Conservation (phyloP, 2,329 filamentous ascomycete genomes). For the Stagonosporopsis chrysanthemi region DNA sequence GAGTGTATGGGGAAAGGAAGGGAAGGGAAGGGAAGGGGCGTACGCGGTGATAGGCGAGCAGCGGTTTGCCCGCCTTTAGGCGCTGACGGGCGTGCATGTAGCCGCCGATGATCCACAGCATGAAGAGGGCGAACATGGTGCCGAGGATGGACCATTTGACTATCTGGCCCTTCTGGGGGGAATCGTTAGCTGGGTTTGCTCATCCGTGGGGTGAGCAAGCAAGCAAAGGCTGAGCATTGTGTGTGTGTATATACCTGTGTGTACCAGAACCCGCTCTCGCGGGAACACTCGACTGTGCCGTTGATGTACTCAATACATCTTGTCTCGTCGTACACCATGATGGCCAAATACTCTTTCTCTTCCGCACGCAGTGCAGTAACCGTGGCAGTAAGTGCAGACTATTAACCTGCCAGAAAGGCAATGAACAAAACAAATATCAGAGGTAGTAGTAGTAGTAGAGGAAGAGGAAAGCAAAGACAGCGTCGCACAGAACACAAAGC, state of each 20-base stretch:
- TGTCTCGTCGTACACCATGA: constrained; percentile 26
- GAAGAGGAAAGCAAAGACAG: too few relatives aligned
- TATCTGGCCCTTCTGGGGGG: constrained; percentile 64
- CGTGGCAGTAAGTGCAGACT: too few relatives aligned
- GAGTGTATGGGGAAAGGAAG: too few relatives aligned
- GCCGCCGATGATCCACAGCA: constrained; percentile 70
- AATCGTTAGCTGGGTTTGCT: too few relatives aligned
- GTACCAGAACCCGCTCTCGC: constrained; percentile 46
- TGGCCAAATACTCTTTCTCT: too few relatives aligned
- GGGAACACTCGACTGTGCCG: constrained; percentile 38
- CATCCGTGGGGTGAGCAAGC: too few relatives aligned
- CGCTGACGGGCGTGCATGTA: constrained; percentile 74
- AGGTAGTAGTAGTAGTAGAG: too few relatives aligned
- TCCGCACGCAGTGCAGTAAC: too few relatives aligned
- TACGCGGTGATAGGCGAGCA: constrained; percentile 72
- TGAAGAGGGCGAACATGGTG: constrained; percentile 64
- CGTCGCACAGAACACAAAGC: too few relatives aligned
- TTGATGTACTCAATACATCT: constrained; percentile 35
- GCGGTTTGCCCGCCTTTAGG: constrained; percentile 69
- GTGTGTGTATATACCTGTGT: constrained; percentile 32
- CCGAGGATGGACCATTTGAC: constrained; percentile 77
- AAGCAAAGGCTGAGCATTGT: too few relatives aligned
- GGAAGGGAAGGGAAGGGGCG: background rate
- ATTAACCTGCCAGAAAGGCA: too few relatives aligned
- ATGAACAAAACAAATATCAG: too few relatives aligned